Evolutionary conservation across 768 basidiomycete species (phyloP).

Genomic region (Tulasnella sp.): DNA sequence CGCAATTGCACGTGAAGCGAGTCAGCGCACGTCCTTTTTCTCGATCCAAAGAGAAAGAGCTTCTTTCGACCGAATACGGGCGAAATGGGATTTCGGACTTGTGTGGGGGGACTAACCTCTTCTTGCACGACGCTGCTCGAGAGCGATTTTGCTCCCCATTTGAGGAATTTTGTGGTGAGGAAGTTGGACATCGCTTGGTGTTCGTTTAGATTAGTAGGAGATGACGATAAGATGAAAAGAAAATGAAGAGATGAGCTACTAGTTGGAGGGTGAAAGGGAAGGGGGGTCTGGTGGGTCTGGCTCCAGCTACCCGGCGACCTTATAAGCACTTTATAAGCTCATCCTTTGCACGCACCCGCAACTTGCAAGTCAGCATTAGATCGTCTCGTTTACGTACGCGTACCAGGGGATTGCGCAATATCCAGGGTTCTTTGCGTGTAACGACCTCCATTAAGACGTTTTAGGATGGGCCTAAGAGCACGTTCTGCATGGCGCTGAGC

Average conservation of each 20-base stretch:
- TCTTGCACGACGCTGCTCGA: neutral
- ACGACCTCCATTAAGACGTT: neutral
- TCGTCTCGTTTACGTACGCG: neutral
- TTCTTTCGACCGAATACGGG: neutral
- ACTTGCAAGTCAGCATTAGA: neutral
- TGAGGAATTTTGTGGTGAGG: neutral
- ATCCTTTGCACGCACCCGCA: neutral
- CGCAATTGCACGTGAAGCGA: neutral
- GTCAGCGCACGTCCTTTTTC: conserved; percentile 1
- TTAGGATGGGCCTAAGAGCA: neutral
- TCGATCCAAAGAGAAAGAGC: neutral
- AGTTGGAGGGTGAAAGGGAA: neutral
- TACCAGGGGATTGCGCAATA: neutral
- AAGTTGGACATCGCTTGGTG: neutral
- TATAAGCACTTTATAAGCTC: neutral
- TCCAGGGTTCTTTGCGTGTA: neutral
- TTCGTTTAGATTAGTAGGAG: neutral
- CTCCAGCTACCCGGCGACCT: neutral
- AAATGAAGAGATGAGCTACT: neutral
- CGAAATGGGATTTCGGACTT: neutral
- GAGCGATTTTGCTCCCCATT: neutral
- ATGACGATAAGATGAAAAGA: neutral
- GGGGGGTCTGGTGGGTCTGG: neutral
- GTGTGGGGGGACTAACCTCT: neutral
- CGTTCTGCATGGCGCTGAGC: too few relatives aligned